Evolutionary conservation across 192 early-diverging fungal species (phyloP).

Genomic region (Dissophora globulifera): DNA sequence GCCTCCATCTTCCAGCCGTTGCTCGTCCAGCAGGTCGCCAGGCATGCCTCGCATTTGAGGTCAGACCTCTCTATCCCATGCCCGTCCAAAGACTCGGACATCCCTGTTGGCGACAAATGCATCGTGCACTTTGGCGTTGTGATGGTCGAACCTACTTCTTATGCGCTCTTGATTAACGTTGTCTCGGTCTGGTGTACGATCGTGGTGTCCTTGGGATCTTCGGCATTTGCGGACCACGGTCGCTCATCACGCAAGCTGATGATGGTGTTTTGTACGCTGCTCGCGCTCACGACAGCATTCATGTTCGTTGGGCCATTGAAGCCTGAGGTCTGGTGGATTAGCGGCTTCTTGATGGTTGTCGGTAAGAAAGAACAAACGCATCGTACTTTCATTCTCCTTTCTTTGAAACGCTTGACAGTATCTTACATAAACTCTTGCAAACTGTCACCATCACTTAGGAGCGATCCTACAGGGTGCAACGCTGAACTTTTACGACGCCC

Average conservation of each 20-base stretch:
- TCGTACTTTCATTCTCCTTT: too few relatives aligned
- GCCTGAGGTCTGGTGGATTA: conserved; percentile 40
- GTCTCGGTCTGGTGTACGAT: conserved; percentile 51
- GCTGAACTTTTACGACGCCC: conserved; percentile 34
- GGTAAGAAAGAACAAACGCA: background rate
- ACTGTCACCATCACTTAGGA: too few relatives aligned
- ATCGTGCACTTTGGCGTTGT: conserved; percentile 38
- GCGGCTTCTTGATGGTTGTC: conserved; percentile 42
- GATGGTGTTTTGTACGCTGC: conserved; percentile 34
- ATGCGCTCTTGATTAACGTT: conserved; percentile 36
- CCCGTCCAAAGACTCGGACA: conserved; percentile 10
- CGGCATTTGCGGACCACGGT: conserved; percentile 56
- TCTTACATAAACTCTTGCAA: too few relatives aligned
- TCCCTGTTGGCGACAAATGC: conserved; percentile 25
- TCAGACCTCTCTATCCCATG: conserved; percentile 16
- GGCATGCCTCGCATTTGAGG: conserved; percentile 16
- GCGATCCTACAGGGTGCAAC: conserved; percentile 29
- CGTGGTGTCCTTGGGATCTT: conserved; percentile 40
- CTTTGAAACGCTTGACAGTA: too few relatives aligned
- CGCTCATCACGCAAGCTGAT: conserved; percentile 29
- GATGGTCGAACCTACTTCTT: conserved; percentile 29
- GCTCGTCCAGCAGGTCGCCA: conserved; percentile 26
- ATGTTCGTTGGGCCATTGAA: conserved; percentile 37
- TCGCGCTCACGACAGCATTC: conserved; percentile 42
- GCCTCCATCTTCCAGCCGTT: conserved; percentile 31